Evolutionary conservation across 2,329 filamentous ascomycete genomes (phyloP), one percentile per base, ranked within the genome.

Genomic region (Talaromyces sp.): DNA sequence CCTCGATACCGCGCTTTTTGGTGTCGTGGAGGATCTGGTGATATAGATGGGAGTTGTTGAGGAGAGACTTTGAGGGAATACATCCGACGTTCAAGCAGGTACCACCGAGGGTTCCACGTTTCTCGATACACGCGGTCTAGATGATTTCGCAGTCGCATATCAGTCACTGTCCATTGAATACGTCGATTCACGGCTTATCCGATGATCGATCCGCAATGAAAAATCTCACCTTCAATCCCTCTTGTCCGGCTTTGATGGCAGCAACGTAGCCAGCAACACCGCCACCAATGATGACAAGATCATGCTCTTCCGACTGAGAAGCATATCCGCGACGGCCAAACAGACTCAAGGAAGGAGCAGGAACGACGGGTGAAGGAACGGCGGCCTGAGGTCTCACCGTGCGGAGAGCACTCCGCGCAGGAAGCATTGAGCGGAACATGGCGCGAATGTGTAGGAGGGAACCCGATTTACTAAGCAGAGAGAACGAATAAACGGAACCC

Each of bases 11-110:
- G 79, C 95, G 92, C 82, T 91, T 88, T 84, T 97, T 97, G 71
- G 93, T 94, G 84, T 99, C 95, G 84, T 99, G 94, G 68, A 96
- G 87, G 76, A 97, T 90, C 82, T 93, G 90, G 85, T 98, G 94
- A 86, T 98, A 98, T 67, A 98, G 87, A 81, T 97, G 93, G 73
- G 95, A 97, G 86, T 98, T 98, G 89, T 98, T 99, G 80, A 99
- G 91, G 72, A 99, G 92, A 69, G 95, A 97, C 84, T 99, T 99
- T 70, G 95, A 99, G 71, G 95, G 95, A 78, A 99, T 99, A 84
- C 95, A 99, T 83, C 95, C 95, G 76, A 99, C 95, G 80, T 99
- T 99, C 75, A 99, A 84, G 85, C 95, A 99, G 75, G 95, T 99
- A 78, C 95, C 95, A 75, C 95, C 95, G 73, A 99, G 89, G 67